A percentile compares a stretch with the other conserved stretches of the same genome.
Conservation (phyloP, 257 asterid species). For the Solanum neorickii region DNA sequence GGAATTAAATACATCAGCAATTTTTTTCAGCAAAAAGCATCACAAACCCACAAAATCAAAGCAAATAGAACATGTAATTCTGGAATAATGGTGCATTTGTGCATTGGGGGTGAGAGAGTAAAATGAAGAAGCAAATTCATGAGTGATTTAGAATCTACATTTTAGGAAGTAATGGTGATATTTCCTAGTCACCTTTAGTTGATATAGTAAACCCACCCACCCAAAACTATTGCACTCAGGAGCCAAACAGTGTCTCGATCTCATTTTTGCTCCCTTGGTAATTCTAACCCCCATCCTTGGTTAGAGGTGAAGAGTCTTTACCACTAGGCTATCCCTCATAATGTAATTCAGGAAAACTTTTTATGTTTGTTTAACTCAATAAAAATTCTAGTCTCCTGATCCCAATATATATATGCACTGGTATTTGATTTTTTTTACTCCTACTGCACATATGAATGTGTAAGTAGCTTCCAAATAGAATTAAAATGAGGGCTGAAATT, state of each 20-base stretch:
- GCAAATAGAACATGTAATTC: not conserved
- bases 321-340: not conserved
- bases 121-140: not conserved
- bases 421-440: not conserved
- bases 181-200: not conserved
- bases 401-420: not conserved
- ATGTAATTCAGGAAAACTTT: not conserved
- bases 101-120: not conserved
- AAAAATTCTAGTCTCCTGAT: not conserved
- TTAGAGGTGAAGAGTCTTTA: not conserved
- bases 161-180: not conserved
- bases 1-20: not conserved
- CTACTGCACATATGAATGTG: not conserved
- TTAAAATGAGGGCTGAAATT: not conserved
- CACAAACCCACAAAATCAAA: not conserved
- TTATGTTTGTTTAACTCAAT: not conserved
- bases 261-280: not conserved
- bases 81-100: not conserved
- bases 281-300: not conserved
- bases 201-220: not conserved
- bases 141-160: not conserved
- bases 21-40: not conserved
- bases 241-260: not conserved
- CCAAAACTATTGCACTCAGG: not conserved
- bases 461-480: not conserved